Conservation (phyloP, 2,329 filamentous ascomycete species). For the Zalaria sp. region DNA sequence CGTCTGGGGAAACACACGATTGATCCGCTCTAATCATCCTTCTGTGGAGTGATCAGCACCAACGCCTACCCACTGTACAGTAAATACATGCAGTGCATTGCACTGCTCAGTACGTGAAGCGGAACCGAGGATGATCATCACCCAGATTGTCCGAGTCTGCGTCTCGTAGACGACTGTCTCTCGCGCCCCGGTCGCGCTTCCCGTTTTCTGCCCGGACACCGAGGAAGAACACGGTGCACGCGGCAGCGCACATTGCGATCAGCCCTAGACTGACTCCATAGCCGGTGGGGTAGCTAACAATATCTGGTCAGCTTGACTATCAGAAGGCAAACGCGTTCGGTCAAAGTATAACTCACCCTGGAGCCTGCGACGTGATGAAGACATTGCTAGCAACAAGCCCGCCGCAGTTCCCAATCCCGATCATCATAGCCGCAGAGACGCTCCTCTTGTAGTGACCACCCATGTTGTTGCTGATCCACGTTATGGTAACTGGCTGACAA, state of each 20-base stretch:
- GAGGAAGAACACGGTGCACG: conserved; percentile 25
- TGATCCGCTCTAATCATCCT: too few relatives aligned
- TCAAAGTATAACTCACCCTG: conserved; percentile 10
- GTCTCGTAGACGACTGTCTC: conserved; percentile 28
- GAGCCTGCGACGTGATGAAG: conserved; percentile 33
- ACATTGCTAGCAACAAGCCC: conserved; percentile 39
- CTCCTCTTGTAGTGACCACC: conserved; percentile 44
- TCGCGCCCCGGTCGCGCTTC: conserved; percentile 31
- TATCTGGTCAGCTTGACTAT: background rate
- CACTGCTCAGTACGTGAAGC: conserved; percentile 18
- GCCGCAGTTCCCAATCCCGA: conserved; percentile 36
- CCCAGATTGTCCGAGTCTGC: conserved; percentile 35
- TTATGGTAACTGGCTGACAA: conserved; percentile 39
- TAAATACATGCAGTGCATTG: too few relatives aligned
- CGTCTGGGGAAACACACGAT: too few relatives aligned
- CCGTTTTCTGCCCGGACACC: conserved; percentile 31
- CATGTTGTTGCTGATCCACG: conserved; percentile 44
- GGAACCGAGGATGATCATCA: conserved; percentile 37
- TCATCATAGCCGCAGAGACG: conserved; percentile 38
- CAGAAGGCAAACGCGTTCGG: background rate
- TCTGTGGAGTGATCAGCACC: too few relatives aligned
- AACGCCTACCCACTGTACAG: too few relatives aligned
- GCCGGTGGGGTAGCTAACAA: conserved; percentile 30
- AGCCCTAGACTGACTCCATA: conserved; percentile 34
- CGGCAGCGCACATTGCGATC: conserved; percentile 29